Base-by-base conservation (phyloP, 2,329 filamentous ascomycete species). In the Colletotrichum graminicola region DNA sequence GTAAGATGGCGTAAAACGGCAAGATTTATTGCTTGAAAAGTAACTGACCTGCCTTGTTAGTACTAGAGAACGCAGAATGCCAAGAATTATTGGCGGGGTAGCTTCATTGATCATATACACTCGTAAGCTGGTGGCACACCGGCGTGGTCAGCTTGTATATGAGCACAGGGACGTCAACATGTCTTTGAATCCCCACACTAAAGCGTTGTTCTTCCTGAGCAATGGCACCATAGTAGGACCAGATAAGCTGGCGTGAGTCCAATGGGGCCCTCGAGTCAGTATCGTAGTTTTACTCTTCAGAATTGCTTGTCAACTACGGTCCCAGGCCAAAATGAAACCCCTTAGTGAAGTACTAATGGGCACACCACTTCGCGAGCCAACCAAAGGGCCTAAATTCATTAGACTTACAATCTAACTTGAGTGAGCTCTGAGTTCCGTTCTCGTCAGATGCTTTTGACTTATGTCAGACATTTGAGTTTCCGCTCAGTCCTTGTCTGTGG, bases 1-100 rank as follows among this genome's bases (percentile, higher is more conserved):
- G 68, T 54, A 14, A 63, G 52, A 63, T 52, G 32, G 59, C 65
- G 45, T 39, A 16, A 45, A 11, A 59, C 5, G 26, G 21, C 52
- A 34, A 36, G 59, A 59, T 55, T 47, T 32, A 32, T 49, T 39
- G 54, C 59, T 63, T 68, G 59, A 52, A 29, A 45, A 8, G 43
- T 34, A 36, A 54, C 39, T 23, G 57, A 71, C 59, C 68, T 71
- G 68, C 68, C 65, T 59, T 68, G 36, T 71, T 67, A 0, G 64
- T 71, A 52, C 64, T 71, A 67, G 45, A 60, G 34, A 54, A 49
- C n/a, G 59, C 45, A 23, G n/a, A 32, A 18, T 55, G 65, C 68
- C 65, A 68, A 68, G 68, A 39, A 26, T 34, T 39, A 5, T n/a
- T 34, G 32, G 52, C 67, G 57, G 63, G 64, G 64, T 67, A 59